Conservation (phyloP, 306 rosid species). For the Pyrus bretschneideri region DNA sequence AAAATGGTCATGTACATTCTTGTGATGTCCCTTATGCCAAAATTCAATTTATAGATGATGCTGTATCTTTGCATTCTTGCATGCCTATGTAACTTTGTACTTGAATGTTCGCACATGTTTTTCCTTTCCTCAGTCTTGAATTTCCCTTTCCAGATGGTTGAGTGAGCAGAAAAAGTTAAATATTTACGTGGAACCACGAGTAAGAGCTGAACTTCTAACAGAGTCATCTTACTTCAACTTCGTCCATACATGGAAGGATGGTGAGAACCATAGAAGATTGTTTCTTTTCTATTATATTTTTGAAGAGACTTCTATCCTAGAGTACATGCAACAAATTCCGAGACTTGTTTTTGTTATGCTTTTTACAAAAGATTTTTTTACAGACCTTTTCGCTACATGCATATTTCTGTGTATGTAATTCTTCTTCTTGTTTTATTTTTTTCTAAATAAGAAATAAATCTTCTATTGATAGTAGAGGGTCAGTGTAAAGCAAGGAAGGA, state of each 20-base stretch:
- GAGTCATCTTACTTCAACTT: conserved; percentile 76
- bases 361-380: neutral
- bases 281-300: neutral
- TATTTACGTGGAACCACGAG: conserved; percentile 83
- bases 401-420: neutral
- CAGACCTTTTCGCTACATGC: neutral
- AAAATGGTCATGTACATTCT: neutral
- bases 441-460: neutral
- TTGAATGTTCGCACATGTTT: conserved; percentile 3
- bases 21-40: neutral
- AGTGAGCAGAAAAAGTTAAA: conserved; percentile 60
- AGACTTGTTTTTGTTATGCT: neutral
- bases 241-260: conserved; percentile 76
- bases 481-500: neutral
- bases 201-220: conserved; percentile 58
- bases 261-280: conserved; percentile 37
- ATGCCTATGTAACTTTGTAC: neutral
- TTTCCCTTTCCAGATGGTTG: conserved; percentile 63
- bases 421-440: neutral
- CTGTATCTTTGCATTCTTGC: neutral
- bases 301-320: neutral
- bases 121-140: conserved; percentile 11
- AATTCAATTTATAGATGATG: neutral
- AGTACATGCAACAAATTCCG: neutral
- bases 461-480: neutral